Conservation (phyloP, 768 basidiomycete species). For the Panaeolus papilionaceus region DNA sequence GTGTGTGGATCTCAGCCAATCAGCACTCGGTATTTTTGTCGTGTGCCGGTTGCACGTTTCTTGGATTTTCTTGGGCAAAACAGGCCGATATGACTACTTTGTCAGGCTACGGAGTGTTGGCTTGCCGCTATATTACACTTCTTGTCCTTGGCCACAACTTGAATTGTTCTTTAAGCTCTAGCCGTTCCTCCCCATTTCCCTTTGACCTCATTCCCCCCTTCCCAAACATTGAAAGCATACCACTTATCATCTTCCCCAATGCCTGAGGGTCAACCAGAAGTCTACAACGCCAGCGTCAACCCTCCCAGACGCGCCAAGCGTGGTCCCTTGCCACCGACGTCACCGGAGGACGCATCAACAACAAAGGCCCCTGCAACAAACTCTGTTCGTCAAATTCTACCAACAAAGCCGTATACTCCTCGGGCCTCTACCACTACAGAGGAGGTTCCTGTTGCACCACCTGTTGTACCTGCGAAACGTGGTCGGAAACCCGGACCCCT, state of each 20-base stretch:
- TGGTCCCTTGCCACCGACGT: constrained; percentile 22
- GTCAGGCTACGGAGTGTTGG: constrained; percentile 7
- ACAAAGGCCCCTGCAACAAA: constrained; percentile 18
- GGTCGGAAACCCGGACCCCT: constrained; percentile 78
- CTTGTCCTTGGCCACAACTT: constrained; percentile 1
- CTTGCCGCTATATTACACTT: constrained; percentile 9
- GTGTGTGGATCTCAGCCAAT: constrained; percentile 29
- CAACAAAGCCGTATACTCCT: constrained; percentile 23
- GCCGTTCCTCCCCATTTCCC: background rate
- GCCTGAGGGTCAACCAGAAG: constrained; percentile 25
- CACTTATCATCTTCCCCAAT: constrained; percentile 16
- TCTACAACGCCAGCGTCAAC: constrained; percentile 43
- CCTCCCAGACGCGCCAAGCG: constrained; percentile 48
- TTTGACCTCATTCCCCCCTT: background rate
- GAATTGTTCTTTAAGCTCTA: background rate
- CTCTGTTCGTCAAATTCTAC: constrained; percentile 12
- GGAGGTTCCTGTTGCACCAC: constrained; percentile 11
- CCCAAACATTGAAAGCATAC: constrained; percentile 11
- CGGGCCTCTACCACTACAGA: constrained; percentile 21
- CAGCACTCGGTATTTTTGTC: constrained; percentile 22
- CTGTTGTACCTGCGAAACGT: constrained; percentile 52
- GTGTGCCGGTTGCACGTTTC: constrained; percentile 34
- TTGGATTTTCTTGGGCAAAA: constrained; percentile 18
- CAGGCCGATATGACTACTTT: constrained; percentile 6
- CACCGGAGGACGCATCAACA: constrained; percentile 16